phyloP scores from a whole-genome alignment of 306 rosid species.

The Calophaca sinica region DNA sequence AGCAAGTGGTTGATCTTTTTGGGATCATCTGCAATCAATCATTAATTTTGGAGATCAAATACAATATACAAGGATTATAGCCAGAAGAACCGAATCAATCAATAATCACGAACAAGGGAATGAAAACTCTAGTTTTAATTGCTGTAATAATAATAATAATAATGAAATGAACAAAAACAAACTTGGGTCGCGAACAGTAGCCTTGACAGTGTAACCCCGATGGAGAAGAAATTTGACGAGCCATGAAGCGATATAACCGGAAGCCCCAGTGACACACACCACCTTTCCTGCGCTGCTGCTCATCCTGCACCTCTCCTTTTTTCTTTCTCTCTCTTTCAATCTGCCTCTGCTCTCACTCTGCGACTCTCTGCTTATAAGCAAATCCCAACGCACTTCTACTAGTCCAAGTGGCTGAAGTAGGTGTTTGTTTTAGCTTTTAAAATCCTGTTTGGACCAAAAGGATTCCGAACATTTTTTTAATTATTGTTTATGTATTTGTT shows the following conservation, averaged over 20 bases:
- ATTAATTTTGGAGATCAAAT: not conserved
- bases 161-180: not conserved
- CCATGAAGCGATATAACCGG: constrained; percentile 64
- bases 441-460: too few relatives aligned
- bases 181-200: constrained; percentile 60
- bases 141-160: not conserved
- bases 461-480: too few relatives aligned
- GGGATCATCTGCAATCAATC: constrained; percentile 49
- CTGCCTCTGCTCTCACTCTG: not conserved
- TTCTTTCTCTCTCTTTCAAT: not conserved
- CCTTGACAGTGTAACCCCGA: constrained; percentile 58
- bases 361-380: too few relatives aligned
- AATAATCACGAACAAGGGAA: not conserved
- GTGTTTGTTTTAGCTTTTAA: too few relatives aligned
- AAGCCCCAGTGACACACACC: constrained; percentile 64
- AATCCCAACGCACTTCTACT: too few relatives aligned
- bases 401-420: too few relatives aligned
- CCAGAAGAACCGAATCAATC: not conserved
- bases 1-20: constrained; percentile 53
- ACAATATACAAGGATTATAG: not conserved
- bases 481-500: too few relatives aligned
- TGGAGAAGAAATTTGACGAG: constrained; percentile 52
- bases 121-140: not conserved
- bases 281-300: constrained; percentile 42
- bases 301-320: constrained; percentile 29